Evolutionary conservation across 2,329 filamentous ascomycete species (phyloP).

Genomic region (Colletotrichum eleusines): DNA sequence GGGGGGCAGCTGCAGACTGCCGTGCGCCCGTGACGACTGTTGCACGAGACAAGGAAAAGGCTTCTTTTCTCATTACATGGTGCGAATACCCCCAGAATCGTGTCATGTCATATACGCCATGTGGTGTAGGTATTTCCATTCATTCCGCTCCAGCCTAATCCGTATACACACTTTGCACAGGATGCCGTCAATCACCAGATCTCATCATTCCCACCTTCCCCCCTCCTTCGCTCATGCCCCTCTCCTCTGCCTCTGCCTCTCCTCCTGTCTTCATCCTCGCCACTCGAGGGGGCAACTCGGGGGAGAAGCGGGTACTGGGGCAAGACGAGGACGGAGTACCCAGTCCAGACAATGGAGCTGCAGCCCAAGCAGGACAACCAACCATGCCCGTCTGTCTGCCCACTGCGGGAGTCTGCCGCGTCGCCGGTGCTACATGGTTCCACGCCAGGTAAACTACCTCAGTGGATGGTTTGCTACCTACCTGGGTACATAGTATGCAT

Average conservation of each 20-base stretch:
- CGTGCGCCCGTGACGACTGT: too few relatives aligned
- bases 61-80: not conserved
- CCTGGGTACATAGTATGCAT: too few relatives aligned
- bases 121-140: too few relatives aligned
- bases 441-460: too few relatives aligned
- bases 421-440: not conserved
- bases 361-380: not conserved
- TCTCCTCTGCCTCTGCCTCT: not conserved
- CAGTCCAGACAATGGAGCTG: not conserved
- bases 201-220: not conserved
- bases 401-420: not conserved
- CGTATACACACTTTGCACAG: too few relatives aligned
- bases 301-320: not conserved
- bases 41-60: not conserved
- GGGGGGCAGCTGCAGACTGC: not conserved
- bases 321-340: not conserved
- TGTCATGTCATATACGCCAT: too few relatives aligned
- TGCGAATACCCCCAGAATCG: too few relatives aligned
- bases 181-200: too few relatives aligned
- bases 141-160: too few relatives aligned
- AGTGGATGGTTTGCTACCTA: too few relatives aligned
- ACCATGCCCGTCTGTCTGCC: not conserved
- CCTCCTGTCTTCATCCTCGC: not conserved
- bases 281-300: not conserved
- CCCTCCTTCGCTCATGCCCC: not conserved